These are phyloP conservation scores for Pleodorina starrii DNA, from an alignment of 139 green algal species.

Conservation along the genomic window DNA sequence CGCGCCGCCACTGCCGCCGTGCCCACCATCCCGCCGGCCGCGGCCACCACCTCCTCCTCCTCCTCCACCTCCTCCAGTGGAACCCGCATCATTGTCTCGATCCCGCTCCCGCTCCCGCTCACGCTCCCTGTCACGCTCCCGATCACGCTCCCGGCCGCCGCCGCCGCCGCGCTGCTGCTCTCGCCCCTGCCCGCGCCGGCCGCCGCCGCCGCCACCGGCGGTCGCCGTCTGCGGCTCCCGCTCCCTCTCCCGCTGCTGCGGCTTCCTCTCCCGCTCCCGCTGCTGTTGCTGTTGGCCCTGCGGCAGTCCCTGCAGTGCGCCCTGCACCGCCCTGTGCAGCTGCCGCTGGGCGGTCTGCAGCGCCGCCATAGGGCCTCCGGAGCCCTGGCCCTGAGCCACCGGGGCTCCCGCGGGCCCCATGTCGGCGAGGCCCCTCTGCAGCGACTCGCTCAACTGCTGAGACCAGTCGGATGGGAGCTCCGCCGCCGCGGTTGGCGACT, in stretches of 20 bases:
- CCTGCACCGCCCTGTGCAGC: constrained; percentile 32
- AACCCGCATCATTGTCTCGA: neutral
- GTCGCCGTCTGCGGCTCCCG: neutral
- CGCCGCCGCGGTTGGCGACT: neutral
- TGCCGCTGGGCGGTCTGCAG: neutral
- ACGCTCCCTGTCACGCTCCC: neutral
- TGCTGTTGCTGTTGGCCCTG: neutral
- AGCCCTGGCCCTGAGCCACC: too few species aligned
- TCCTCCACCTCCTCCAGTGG: neutral
- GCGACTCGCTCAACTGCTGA: neutral
- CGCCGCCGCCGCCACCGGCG: neutral
- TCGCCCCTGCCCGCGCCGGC: neutral
- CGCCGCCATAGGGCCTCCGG: neutral
- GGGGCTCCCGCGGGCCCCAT: too few species aligned
- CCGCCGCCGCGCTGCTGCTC: neutral
- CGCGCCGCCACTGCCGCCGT: neutral
- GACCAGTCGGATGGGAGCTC: constrained; percentile 34
- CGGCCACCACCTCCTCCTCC: neutral
- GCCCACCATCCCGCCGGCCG: neutral
- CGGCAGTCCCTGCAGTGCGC: neutral
- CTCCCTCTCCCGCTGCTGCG: neutral
- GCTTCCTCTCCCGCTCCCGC: neutral
- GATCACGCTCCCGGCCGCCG: neutral
- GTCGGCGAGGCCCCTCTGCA: neutral
- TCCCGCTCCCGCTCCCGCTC: neutral